Base-by-base conservation (phyloP, 2,329 filamentous ascomycete species). In the Exophiala lecanii-corni region DNA sequence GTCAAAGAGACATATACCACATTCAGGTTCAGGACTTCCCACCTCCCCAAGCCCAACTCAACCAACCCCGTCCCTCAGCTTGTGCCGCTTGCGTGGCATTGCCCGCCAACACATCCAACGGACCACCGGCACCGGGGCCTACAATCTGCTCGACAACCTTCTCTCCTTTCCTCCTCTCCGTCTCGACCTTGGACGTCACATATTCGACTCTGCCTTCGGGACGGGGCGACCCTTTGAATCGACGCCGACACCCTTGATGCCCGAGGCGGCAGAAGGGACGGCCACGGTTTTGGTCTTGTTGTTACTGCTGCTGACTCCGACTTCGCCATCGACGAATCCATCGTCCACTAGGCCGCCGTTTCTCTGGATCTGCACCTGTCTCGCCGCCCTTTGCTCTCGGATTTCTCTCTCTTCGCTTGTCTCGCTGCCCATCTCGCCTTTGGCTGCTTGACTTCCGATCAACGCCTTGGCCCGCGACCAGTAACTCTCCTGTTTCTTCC, bases 401-500 rank as follows among this genome's bases (percentile, higher is more conserved):
- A 38, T 25, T 17, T 36, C 25, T 9, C 32, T 44, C 39, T 49
- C 43, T 35, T 36, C 37, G 20, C 36, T 43, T 2, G 45, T 46
- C 26, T 54, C 53, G 16, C 41, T 20, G 2, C 54, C 54, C 45
- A 49, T 50, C 28, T 53, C 39, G 19, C 51, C 54, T 15, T 42
- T 44, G 9, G 43, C 48, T 21, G 43, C 34, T 17, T 43, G 36
- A 12, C n/a, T 37, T 16, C 44, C 41, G 9, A 53, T 34, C 34
- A 50, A 17, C 4, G 45, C 41, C 42, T 53, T 57, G 18, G 50
- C n/a, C 16, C 40, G 47, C n/a, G 25, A 35, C 47, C 53, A 56
- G 34, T 44, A 49, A 20, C 54, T 42, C 36, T 68, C 64, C 25
- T 62, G 61, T 42, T 59, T 63, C 55, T 59, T 59, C 49, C 64